Base-by-base conservation (phyloP, 352 stramenopile species). In the Aphanomyces euteiches region DNA sequence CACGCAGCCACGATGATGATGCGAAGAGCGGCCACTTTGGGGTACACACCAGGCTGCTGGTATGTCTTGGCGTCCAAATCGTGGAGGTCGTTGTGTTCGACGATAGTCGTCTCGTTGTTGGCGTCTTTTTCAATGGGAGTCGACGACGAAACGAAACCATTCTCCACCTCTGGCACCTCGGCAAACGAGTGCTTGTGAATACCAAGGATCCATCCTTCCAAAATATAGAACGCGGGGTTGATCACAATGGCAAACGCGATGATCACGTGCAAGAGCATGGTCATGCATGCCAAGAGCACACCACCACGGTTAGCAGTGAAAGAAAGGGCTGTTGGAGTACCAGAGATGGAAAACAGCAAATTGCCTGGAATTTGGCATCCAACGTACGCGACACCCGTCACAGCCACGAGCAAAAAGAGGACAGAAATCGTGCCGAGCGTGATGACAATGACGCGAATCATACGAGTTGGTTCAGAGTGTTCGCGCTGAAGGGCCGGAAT, bases 401-500 rank as follows among this genome's bases (percentile, higher is more conserved):
- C 56, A 8, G 69, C 36, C 8, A 74, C 45, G n/a, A 59, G 21
- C 3, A 74, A 19, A 38, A 74, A 74, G 12, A 74, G 36, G 50
- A 73, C 89, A 61, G 87, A 95, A 48, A 85, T 73, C 45, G 88
- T 78, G 2, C 66, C 76, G 34, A 90, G 64, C 4, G 83, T 90
- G 3, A 87, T 75, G 21, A 67, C 66, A 8, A 89, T 78, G 12
- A 90, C 78, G 13, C 79, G 79, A 1, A 81, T 81, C 83, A 90
- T 89, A 36, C 83, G 79, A 13, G 76, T 75, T 0, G 83, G 83
- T 34, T 88, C 73, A 54, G 72, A 81, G 75, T 90, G 82, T 50
- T 90, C 79, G 8, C 81, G 80, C 54, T 87, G 79, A 19, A 90
- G 73, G 28, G 82, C 77, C 0, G 82, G 82, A 64, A 90, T 90